Percentiles rank a stretch among this genome's conserved stretches.
These are phyloP conservation scores for Penicillium coffeae DNA, from an alignment of 495 filamentous ascomycete species.

Conservation along the genomic window DNA sequence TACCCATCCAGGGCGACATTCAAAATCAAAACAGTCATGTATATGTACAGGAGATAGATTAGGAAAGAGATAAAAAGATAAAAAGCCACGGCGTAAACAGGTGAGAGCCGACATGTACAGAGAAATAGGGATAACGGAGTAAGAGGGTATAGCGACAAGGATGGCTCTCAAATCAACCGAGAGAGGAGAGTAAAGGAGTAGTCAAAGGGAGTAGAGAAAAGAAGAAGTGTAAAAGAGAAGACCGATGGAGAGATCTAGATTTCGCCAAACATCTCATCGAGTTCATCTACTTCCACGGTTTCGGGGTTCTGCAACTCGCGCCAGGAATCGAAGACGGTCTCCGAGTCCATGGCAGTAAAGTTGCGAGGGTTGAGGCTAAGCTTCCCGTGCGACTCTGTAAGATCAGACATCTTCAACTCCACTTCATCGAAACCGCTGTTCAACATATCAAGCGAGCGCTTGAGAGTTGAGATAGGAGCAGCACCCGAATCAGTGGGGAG, in stretches of 20 bases:
- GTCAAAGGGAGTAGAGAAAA: not conserved
- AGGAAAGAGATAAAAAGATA: slow-evolving; percentile 17
- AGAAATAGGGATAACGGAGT: slow-evolving; percentile 13
- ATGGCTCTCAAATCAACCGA: slow-evolving; percentile 10
- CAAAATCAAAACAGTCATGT: slow-evolving; percentile 17
- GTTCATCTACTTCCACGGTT: slow-evolving; percentile 84
- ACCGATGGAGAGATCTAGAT: slow-evolving; percentile 33
- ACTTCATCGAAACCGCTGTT: slow-evolving; percentile 40
- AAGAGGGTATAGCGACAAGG: slow-evolving; percentile 17
- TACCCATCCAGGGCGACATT: slow-evolving; percentile 24
- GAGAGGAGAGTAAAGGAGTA: slow-evolving; percentile 11
- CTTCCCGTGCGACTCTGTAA: slow-evolving; percentile 40
- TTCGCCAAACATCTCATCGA: slow-evolving; percentile 76
- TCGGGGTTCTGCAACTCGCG: slow-evolving; percentile 78
- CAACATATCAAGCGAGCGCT: slow-evolving; percentile 45
- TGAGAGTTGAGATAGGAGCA: slow-evolving; percentile 34
- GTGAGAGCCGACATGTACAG: slow-evolving; percentile 31
- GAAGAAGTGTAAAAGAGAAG: not conserved
- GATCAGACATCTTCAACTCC: slow-evolving; percentile 45
- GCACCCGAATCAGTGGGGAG: slow-evolving; percentile 30
- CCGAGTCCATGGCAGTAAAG: slow-evolving; percentile 39
- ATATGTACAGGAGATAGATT: slow-evolving; percentile 38
- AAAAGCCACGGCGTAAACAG: slow-evolving; percentile 14
- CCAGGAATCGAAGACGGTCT: slow-evolving; percentile 41
- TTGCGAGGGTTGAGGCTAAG: slow-evolving; percentile 40